Base-by-base conservation (phyloP, 2,329 filamentous ascomycete genomes). In the Botrytis fragariae region DNA sequence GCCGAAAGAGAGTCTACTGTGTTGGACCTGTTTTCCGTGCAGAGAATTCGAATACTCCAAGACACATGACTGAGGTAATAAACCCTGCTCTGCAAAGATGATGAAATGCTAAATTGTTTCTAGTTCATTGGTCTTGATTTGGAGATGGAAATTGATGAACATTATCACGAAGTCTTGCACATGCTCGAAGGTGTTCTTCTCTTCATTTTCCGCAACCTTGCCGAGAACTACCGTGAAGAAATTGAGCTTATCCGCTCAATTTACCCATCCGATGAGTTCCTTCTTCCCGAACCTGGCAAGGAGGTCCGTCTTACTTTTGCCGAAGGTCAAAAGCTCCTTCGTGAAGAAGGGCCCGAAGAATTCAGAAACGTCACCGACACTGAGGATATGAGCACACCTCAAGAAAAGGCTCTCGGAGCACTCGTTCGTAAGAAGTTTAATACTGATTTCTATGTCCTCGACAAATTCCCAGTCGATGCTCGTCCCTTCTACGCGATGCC, bases 401-500 rank as follows among this genome's bases (percentile, higher is more conserved):
- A 95, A 80, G 93, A 96, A 82, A 95, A 95, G 84, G 93, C 92
- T n/a, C 90, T 98, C 14, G 96, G 96, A 73, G 91, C 90, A 39
- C 87, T 98, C 65, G 90, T 98, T 77, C 91, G 93, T 73, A 88
- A 93, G 79, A 98, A 97, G 84, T 97, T 92, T 87, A 89, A 92
- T 81, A 96, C 94, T 74, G 96, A 99, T 85, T 98, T 98, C 85
- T 98, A 97, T 85, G 91, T 97, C 35, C 88, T 99, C 75, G 95
- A 98, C 86, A 96, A 98, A 84, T 99, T 97, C 87, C 96, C 96
- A 62, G 90, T 96, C 82, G 86, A 87, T 54, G 93, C 96, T 32
- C 90, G 96, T 44, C 95, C 95, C 8, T 97, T 97, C 84, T 98
- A 98, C 84, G 94, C 95, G 75, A 93, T 95, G 85, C 90, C 93